A percentile compares a stretch with the other conserved stretches of the same genome.
Evolutionary conservation across 179 eudicot genomes (phyloP).

Genomic region (Beta macrorhiza): DNA sequence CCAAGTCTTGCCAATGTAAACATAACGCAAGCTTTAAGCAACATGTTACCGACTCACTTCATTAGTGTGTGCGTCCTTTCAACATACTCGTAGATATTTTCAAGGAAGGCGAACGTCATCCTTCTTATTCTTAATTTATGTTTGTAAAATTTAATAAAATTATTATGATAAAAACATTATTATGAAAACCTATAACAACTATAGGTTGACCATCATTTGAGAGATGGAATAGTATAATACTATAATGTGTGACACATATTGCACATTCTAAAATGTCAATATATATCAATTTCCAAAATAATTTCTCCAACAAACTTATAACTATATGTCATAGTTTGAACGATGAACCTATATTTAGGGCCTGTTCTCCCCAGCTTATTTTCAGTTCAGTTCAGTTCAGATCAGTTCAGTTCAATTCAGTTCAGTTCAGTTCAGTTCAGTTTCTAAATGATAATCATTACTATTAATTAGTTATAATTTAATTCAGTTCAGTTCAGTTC

Average conservation of each 20-base stretch:
- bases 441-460: too few relatives aligned
- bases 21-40: conserved; percentile 3
- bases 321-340: too few relatives aligned
- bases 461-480: too few relatives aligned
- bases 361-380: too few relatives aligned
- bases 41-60: neutral
- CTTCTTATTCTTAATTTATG: neutral
- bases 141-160: too few relatives aligned
- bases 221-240: neutral
- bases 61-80: neutral
- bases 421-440: too few relatives aligned
- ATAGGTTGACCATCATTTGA: neutral
- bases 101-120: neutral
- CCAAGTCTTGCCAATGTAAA: neutral
- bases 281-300: neutral
- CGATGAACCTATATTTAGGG: neutral
- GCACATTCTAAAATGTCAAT: neutral
- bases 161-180: neutral
- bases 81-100: neutral
- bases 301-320: neutral
- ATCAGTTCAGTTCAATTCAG: too few relatives aligned
- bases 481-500: too few relatives aligned
- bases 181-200: neutral
- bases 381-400: too few relatives aligned
- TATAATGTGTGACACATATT: neutral